phyloP scores from a whole-genome alignment of 2,329 filamentous ascomycete species.

The Exophiala aquamarina region DNA sequence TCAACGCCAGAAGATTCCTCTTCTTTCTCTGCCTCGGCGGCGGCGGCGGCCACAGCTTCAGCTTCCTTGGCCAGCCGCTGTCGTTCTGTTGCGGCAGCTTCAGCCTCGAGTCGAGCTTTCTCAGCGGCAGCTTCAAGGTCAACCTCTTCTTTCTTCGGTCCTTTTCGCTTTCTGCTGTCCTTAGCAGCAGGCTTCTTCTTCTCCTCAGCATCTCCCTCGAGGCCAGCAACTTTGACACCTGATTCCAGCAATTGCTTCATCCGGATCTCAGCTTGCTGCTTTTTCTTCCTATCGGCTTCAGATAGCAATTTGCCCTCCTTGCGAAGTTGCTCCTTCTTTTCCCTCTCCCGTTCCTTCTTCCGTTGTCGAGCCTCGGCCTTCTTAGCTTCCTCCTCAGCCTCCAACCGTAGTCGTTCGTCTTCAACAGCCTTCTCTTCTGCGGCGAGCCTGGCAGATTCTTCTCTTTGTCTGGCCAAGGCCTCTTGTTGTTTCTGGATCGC shows the following conservation, averaged over 20 bases:
- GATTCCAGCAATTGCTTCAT: constrained; percentile 51
- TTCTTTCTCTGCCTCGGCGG: constrained; percentile 61
- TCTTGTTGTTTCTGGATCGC: constrained; percentile 53
- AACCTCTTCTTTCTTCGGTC: constrained; percentile 61
- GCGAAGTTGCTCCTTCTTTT: constrained; percentile 51
- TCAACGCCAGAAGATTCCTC: constrained; percentile 60
- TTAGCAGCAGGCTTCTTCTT: constrained; percentile 80
- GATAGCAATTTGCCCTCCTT: constrained; percentile 51
- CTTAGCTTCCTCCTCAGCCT: constrained; percentile 48
- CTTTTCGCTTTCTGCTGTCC: constrained; percentile 70
- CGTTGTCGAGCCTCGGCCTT: constrained; percentile 46
- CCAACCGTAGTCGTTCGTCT: constrained; percentile 37
- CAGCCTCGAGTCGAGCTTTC: constrained; percentile 44
- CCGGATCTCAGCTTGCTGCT: constrained; percentile 47
- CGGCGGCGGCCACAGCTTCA: constrained; percentile 75
- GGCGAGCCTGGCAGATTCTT: constrained; percentile 43
- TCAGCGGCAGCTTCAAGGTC: constrained; percentile 52
- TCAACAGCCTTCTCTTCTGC: constrained; percentile 43
- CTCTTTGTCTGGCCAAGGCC: constrained; percentile 43
- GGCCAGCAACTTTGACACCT: constrained; percentile 47
- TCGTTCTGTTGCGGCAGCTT: constrained; percentile 56
- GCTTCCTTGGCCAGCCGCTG: constrained; percentile 66
- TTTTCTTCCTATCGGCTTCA: constrained; percentile 49
- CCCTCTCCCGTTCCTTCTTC: constrained; percentile 51
- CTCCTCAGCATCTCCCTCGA: constrained; percentile 50